Conservation (phyloP, 768 basidiomycete genomes). For the Leccinum longicurvipes region DNA sequence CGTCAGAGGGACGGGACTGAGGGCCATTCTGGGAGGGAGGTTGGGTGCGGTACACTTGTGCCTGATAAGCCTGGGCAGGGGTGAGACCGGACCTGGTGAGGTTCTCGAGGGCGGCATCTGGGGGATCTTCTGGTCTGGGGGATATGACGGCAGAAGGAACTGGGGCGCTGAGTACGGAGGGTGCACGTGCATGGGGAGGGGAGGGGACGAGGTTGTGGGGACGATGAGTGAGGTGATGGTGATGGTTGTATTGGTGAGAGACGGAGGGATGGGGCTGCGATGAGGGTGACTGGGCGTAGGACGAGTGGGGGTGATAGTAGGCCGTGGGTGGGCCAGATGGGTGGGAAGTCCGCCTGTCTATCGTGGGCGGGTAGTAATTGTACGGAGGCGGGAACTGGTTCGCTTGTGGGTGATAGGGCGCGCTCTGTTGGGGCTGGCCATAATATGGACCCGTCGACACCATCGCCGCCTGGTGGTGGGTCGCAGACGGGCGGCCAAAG, state of each 20-base stretch:
- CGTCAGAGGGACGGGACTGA: conserved; percentile 21
- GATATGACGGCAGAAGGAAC: conserved; percentile 42
- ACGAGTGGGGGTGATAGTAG: conserved; percentile 20
- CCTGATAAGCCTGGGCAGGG: conserved; percentile 78
- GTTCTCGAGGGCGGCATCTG: conserved; percentile 44
- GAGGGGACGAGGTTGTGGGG: conserved; percentile 37
- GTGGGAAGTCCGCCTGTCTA: conserved; percentile 49
- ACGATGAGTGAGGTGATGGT: conserved; percentile 23
- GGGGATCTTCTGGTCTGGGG: conserved; percentile 48
- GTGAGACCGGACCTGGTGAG: conserved; percentile 55
- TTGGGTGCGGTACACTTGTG: conserved; percentile 59
- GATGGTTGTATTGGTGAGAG: conserved; percentile 1
- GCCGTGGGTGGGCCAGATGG: conserved; percentile 36
- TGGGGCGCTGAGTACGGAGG: conserved; percentile 48
- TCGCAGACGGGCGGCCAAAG: conserved; percentile 70
- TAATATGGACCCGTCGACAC: conserved; percentile 7
- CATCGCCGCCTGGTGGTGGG: conserved; percentile 42
- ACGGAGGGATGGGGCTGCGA: conserved; percentile 18
- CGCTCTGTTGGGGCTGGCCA: conserved; percentile 16
- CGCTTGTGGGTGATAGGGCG: conserved; percentile 21
- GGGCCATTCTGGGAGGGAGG: conserved; percentile 34
- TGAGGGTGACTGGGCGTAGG: conserved; percentile 37
- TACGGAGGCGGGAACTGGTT: conserved; percentile 36
- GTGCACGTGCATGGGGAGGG: conserved; percentile 41
- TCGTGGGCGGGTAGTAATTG: conserved; percentile 37